phyloP scores from a whole-genome alignment of 2,329 filamentous ascomycete genomes.

The Kalaharituber pfeilii region DNA sequence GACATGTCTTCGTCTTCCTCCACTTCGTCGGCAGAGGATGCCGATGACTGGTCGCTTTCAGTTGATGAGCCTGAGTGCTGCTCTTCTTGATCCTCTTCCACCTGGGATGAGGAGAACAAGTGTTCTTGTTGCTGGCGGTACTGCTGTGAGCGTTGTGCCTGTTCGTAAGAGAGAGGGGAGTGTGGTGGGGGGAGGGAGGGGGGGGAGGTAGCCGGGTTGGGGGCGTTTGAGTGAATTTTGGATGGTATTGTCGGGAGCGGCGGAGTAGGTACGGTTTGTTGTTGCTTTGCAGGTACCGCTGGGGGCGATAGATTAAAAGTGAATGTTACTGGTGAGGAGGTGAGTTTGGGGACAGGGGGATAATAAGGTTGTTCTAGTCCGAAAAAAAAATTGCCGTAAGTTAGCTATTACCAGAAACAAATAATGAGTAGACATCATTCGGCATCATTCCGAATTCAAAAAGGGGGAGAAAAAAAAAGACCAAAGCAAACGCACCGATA shows the following conservation, averaged over 20 bases:
- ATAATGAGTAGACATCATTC: too few relatives aligned
- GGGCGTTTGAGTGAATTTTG: slow-evolving; percentile 1
- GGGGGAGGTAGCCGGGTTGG: not conserved
- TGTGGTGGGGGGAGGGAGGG: not conserved
- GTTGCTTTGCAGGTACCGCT: not conserved
- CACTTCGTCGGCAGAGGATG: slow-evolving; percentile 14
- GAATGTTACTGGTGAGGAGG: not conserved
- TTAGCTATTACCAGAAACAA: too few relatives aligned
- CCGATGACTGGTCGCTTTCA: slow-evolving; percentile 7
- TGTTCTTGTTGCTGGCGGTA: not conserved
- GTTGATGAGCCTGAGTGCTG: not conserved
- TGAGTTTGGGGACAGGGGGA: not conserved
- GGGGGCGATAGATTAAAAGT: not conserved
- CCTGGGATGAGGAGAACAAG: not conserved
- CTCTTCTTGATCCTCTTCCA: not conserved
- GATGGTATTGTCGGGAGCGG: not conserved
- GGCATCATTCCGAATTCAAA: too few relatives aligned
- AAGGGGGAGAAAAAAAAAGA: too few relatives aligned
- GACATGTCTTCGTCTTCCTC: slow-evolving; percentile 22
- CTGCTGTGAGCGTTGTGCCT: not conserved
- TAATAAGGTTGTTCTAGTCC: not conserved
- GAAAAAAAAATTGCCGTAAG: too few relatives aligned
- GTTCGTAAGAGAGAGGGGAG: not conserved
- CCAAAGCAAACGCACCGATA: not conserved
- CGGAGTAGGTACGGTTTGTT: not conserved